Percentiles rank a stretch among this genome's conserved stretches.
Evolutionary conservation across 306 rosid species (phyloP).

Genomic region (Biancaea sappan): DNA sequence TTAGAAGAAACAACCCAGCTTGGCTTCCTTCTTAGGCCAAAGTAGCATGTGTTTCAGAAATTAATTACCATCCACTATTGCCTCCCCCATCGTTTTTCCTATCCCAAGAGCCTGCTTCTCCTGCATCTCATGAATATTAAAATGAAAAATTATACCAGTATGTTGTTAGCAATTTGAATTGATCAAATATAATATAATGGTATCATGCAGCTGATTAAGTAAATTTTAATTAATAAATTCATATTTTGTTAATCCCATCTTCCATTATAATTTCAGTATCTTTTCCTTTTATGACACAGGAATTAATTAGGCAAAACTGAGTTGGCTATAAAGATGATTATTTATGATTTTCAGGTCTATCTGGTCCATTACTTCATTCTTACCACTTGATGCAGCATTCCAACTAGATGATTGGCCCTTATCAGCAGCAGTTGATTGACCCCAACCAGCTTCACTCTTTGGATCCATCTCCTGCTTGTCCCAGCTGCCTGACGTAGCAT

Average conservation of each 20-base stretch:
- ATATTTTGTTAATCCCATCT: neutral
- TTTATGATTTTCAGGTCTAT: neutral
- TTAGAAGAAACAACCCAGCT: constrained; percentile 1
- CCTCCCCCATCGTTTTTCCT: constrained; percentile 34
- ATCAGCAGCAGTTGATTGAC: constrained; percentile 40
- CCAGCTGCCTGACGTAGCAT: neutral
- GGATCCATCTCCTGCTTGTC: constrained; percentile 28
- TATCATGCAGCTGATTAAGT: neutral
- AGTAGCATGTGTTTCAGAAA: neutral
- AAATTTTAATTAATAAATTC: neutral
- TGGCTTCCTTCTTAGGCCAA: constrained; percentile 17
- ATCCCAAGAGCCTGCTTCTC: constrained; percentile 56
- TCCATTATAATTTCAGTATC: neutral
- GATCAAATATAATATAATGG: neutral
- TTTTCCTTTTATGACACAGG: neutral
- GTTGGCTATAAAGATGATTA: neutral
- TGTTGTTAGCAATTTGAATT: neutral
- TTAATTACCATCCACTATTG: constrained; percentile 61
- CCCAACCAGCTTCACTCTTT: constrained; percentile 33
- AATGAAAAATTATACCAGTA: constrained; percentile 7
- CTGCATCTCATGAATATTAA: constrained; percentile 27
- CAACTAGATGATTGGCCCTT: constrained; percentile 45
- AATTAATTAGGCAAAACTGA: neutral
- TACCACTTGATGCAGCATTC: constrained; percentile 45
- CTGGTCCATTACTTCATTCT: constrained; percentile 11